Conservation (phyloP, 371 early-diverging fungal genomes). For the Zychaea mexicana region DNA sequence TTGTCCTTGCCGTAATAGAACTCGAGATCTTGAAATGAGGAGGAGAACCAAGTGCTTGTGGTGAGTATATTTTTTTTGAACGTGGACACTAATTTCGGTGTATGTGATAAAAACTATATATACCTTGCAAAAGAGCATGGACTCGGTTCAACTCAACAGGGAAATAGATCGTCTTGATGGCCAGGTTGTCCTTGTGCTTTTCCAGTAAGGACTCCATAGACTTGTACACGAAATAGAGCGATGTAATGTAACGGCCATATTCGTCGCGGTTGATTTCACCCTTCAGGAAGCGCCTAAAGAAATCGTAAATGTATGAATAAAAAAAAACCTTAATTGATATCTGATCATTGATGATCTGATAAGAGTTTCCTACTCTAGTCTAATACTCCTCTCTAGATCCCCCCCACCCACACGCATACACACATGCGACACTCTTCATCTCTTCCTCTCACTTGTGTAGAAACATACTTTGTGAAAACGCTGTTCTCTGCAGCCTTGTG, state of each 20-base stretch:
- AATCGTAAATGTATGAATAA: background rate
- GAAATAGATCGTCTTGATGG: conserved; percentile 56
- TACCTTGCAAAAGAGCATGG: conserved; percentile 43
- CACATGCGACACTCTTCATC: too few relatives aligned
- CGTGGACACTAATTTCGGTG: background rate
- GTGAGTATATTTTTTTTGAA: background rate
- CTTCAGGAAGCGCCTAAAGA: conserved; percentile 44
- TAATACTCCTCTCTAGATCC: too few relatives aligned
- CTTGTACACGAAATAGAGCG: conserved; percentile 51
- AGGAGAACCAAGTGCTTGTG: background rate
- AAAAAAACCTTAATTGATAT: background rate
- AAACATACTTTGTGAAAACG: conserved; percentile 53
- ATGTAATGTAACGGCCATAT: conserved; percentile 51
- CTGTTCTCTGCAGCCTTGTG: conserved; percentile 64
- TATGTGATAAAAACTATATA: background rate
- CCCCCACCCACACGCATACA: too few relatives aligned
- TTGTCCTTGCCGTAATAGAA: conserved; percentile 56
- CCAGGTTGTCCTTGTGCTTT: conserved; percentile 49
- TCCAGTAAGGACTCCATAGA: conserved; percentile 59
- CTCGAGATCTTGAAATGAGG: conserved; percentile 48
- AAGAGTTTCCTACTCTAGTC: too few relatives aligned
- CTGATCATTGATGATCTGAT: background rate
- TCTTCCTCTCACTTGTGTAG: background rate
- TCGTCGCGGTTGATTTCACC: conserved; percentile 49
- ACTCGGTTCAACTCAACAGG: conserved; percentile 54